Conservation (phyloP, 2,329 filamentous ascomycete genomes). For the Diaporthe vexans region DNA sequence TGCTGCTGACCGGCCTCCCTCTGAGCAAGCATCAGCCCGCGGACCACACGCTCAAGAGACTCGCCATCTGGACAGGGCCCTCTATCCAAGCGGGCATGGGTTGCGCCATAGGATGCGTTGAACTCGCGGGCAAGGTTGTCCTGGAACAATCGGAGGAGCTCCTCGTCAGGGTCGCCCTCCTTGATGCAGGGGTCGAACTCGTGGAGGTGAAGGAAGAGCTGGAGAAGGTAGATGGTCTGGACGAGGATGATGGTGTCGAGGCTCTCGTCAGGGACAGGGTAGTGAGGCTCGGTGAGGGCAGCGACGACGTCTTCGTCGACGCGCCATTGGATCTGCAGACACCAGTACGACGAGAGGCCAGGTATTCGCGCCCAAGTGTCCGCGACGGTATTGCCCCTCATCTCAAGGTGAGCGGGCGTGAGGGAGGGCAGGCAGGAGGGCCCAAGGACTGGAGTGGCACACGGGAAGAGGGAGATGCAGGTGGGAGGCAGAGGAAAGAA, state of each 20-base stretch:
- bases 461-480: background rate
- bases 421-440: background rate
- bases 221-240: conserved; percentile 41
- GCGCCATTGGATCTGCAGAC: conserved; percentile 42
- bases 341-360: conserved; percentile 41
- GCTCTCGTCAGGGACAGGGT: conserved; percentile 37
- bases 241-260: conserved; percentile 42
- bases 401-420: conserved; percentile 29
- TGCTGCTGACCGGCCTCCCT: conserved; percentile 30
- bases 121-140: conserved; percentile 40
- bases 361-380: conserved; percentile 40
- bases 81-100: conserved; percentile 18
- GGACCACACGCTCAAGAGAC: conserved; percentile 40
- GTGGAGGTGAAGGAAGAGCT: conserved; percentile 41
- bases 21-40: conserved; percentile 38
- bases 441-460: background rate
- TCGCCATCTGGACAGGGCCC: conserved; percentile 39
- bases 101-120: conserved; percentile 33
- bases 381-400: conserved; percentile 40
- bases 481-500: background rate
- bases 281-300: conserved; percentile 40
- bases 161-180: conserved; percentile 36
- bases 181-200: conserved; percentile 41
- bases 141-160: conserved; percentile 40
- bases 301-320: conserved; percentile 42